Evolutionary conservation across 768 basidiomycete genomes (phyloP).

Genomic region (Ramaria rubella): DNA sequence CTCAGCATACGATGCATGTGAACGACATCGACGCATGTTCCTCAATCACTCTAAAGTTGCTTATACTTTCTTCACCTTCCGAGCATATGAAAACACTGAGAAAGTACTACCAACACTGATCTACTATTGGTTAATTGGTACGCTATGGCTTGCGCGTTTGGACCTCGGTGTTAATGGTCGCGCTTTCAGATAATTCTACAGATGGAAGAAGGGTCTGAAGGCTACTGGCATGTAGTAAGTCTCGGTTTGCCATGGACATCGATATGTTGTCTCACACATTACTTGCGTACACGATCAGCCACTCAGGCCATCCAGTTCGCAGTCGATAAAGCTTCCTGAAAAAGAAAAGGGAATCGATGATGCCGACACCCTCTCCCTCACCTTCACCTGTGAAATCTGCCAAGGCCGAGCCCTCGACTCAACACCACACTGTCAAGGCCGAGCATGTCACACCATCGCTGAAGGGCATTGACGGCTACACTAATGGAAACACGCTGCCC

Average conservation of each 20-base stretch:
- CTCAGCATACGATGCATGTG: no score
- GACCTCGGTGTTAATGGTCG: constrained; percentile 9
- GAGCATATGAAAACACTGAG: no score
- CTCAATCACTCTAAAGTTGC: no score
- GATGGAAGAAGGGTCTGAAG: constrained; percentile 99
- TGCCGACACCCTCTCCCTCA: constrained; percentile 7
- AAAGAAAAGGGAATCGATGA: constrained; percentile 40
- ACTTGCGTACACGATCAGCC: constrained; percentile 90
- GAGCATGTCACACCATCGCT: constrained; percentile 1
- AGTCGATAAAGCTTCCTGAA: constrained; percentile 69
- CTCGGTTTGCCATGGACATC: not conserved
- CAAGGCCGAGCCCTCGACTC: not conserved
- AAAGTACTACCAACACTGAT: no score
- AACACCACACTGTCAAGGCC: not conserved
- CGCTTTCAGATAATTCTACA: constrained; percentile 72
- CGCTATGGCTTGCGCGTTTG: constrained; percentile 21
- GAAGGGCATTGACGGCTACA: not conserved
- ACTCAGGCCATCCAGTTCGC: constrained; percentile 98
- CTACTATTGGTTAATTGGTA: constrained; percentile 77
- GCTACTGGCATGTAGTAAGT: constrained; percentile 85
- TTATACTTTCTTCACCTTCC: no score
- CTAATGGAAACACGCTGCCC: not conserved
- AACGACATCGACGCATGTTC: no score
- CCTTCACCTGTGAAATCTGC: constrained; percentile 1
- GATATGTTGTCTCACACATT: not conserved